These are phyloP conservation scores for Candida taoyuanica DNA, from an alignment of 805 yeast species.

Conservation along the genomic window DNA sequence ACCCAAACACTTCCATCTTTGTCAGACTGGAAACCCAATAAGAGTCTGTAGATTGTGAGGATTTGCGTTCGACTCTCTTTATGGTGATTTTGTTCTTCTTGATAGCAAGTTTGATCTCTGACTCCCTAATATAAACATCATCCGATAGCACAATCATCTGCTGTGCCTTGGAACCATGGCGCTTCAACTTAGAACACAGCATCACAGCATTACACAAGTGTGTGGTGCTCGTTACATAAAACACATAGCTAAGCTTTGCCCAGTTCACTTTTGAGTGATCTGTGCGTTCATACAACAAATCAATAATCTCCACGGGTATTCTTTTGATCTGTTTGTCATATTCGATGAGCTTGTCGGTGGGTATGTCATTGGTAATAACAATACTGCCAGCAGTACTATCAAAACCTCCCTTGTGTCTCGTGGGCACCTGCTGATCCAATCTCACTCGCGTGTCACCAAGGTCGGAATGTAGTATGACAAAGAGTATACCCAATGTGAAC, in stretches of 20 bases:
- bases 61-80: slow-evolving; percentile 17
- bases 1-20: slow-evolving; percentile 48
- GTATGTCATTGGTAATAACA: too few relatives aligned
- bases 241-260: slow-evolving; percentile 50
- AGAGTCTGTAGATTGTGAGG: slow-evolving; percentile 14
- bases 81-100: slow-evolving; percentile 13
- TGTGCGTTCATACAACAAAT: slow-evolving; percentile 15
- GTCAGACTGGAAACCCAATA: slow-evolving; percentile 51
- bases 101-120: slow-evolving; percentile 10
- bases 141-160: slow-evolving; percentile 40
- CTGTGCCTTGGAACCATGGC: slow-evolving; percentile 38
- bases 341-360: too few relatives aligned
- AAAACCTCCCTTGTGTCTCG: too few relatives aligned
- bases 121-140: slow-evolving; percentile 10
- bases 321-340: too few relatives aligned
- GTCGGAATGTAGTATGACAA: too few relatives aligned
- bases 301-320: slow-evolving; percentile 26
- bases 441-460: too few relatives aligned
- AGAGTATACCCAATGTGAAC: too few relatives aligned
- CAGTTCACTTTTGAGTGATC: slow-evolving; percentile 31
- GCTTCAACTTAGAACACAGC: slow-evolving; percentile 38
- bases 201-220: slow-evolving; percentile 51
- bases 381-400: too few relatives aligned
- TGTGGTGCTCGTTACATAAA: slow-evolving; percentile 50
- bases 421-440: too few relatives aligned